Base-by-base conservation (phyloP, 2,329 filamentous ascomycete genomes). In the Dryadomyces quercus-mongolicae region DNA sequence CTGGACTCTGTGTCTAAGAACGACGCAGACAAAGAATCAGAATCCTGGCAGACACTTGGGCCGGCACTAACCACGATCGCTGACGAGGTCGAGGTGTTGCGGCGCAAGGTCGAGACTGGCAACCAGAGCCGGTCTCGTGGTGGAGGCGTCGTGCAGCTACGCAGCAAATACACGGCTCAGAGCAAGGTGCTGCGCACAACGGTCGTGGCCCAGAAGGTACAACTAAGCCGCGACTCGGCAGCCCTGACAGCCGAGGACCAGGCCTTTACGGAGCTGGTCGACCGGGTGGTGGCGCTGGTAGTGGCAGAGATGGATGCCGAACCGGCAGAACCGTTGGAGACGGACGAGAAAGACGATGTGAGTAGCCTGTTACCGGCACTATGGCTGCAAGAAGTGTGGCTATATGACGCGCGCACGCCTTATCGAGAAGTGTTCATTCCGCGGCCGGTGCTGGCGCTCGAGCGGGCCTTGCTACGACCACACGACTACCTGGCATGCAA, bases 131-230 rank as follows among this genome's bases (percentile, higher is more conserved):
- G 38, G 18, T 36, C 36, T 4, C 8, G 18, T n/a, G 31, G 53
- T 8, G 22, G 45, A 9, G 25, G 21, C 40, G 25, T 45, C 4
- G 43, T 49, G 45, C 56, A 55, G 50, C 74, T 94, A 34, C 82
- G 84, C 58, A 94, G 84, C 68, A 85, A 84, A 64, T 86, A 93
- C 66, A 84, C 84, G 61, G 76, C 85, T 12, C 83, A 85, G 59
- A 79, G 78, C 68, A 83, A 81, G 59, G 81, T 85, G 46, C 69
- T 88, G 44, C 77, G 88, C 47, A 88, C 87, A 1, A 92, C 88
- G 0, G 81, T 92, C 36, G 81, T 92, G 51, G 86, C 86, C 16
- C 86, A 92, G 63, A 86, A 87, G 64, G 86, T 93, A 18, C 84
- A 90, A 62, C 74, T 93, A 44, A 88, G 85, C 68, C 85, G 82